Evolutionary conservation across 495 filamentous ascomycete genomes (phyloP), one percentile per base, ranked within the genome.

Genomic region (Tuber borchii): DNA sequence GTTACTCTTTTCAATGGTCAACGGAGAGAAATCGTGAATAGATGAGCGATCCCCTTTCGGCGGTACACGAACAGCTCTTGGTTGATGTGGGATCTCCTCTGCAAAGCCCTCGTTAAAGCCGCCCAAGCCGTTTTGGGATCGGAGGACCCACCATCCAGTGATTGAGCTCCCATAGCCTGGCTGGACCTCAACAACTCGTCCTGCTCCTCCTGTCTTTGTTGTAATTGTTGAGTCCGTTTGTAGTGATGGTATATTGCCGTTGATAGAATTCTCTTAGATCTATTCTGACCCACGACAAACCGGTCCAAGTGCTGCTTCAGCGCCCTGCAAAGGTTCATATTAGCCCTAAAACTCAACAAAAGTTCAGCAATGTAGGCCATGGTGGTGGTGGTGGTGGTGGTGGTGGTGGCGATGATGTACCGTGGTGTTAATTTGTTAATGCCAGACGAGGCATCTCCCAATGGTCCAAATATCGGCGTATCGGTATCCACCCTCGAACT

Each of bases 181-280:
- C 51, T 80, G 10, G 77, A 74, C 90, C 89, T 87, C 69, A 86
- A 79, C 61, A 90, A 84, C 82, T 91, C 90, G 78, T 91, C 91
- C 74, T 91, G 90, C 77, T 94, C 91, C 75, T 95, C 92, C 78
- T 96, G 90, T 45, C 91, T 88, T 71, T 93, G 86, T 72, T 89
- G 86, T 37, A 93, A 81, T 80, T 97, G 92, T 75, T 92, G 90
- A 76, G 97, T 88, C 51, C 91, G 88, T 85, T 97, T 94, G 83
- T 97, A 98, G 81, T 99, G 95, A 85, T 97, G 97, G 84, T 93
- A 97, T n/a, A 99, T 92, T 5, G 94, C 93, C 17, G 94, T 91
- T 78, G 93, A 95, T 72, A 97, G 88, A 39, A 94, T 91, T 83
- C 95, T 95, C 87, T 98, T 99, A n/a, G 95, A 93, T 71, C 93